Base-by-base conservation (phyloP, 345 rosid genomes). In the Pugionium dolabratum region DNA sequence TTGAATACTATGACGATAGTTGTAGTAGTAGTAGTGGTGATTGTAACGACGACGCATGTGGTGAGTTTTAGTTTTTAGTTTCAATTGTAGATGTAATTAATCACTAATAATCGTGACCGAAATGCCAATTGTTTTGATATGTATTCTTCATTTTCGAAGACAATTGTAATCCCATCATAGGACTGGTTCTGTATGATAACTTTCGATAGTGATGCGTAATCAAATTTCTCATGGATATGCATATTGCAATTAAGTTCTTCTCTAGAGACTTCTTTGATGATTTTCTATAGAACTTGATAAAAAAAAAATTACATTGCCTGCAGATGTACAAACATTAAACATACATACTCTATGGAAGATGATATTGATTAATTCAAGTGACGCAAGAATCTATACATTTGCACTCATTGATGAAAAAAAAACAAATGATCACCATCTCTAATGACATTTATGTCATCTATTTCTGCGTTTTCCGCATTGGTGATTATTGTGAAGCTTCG, bases 401-500 rank as follows among this genome's bases (percentile, higher is more conserved):
- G 2, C 1, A 4, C 31, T 59, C 57, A 37, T 26, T 37, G 52
- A 72, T 79, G 66, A 72, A 78, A 69, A 94, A 94, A 79, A 83
- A 74, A 88, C 80, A 94, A 87, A 78, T 90, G 88, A 82, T 94
- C 99, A 61, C 92, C 96, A 66, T 94, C 99, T 69, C 97, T 86
- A 71, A 90, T 82, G 71, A 90, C 96, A 73, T 64, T 4, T 67
- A 78, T 70, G 58, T 88, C 97, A 64, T 90, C 92, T 67, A 94
- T 85, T 73, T 90, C 99, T 64, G 96, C 92, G 31, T 83, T 94
- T 75, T 90, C 90, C 10, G 75, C 81, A 74, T 79, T 83, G n/a
- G 78, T 46, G 32, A 90, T 78, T 76, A 63, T 79, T 37, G 72
- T 76, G 64, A 81, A 84, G 66, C 37, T 78, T 79, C 62, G 32